Base-by-base conservation (phyloP, 352 stramenopile genomes). In the Phytophthora pisi region DNA sequence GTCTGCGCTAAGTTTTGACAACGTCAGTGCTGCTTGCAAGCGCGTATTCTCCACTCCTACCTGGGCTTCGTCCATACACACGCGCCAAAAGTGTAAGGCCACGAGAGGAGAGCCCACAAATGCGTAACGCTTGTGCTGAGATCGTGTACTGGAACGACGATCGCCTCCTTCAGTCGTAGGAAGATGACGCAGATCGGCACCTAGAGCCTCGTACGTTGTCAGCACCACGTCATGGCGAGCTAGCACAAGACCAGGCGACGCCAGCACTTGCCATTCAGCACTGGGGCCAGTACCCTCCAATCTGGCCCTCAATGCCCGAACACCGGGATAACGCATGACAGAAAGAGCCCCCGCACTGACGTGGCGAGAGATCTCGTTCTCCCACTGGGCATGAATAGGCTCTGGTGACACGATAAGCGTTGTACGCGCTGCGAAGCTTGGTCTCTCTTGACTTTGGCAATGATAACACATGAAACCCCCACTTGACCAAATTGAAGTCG, bases 31-130 rank as follows among this genome's bases (percentile, higher is more conserved):
- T 7, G 90, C 86, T 54, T 88, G 68, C 5, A 90, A 66, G n/a
- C 79, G 75, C 1, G 75, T 78, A 51, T 88, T 90, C 68, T 98
- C 90, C 1, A 98, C 88, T 10, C 83, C 81, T 11, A 96, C 75
- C 72, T 98, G 95, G 2, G 94, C 94, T 84, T 98, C 95, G 60
- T 98, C 94, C 64, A 98, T 92, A 52, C 82, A 97, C 11, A 98
- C 77, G 13, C 95, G 82, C 89, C 92, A 97, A 61, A 92, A 98
- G 10, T 78, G 69, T 42, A 98, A 86, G 38, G 82, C 81, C 5
- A 88, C 79, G 3, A 98, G 74, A 16, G 95, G 95, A n/a, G 92
- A 98, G 0, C 86, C 81, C 23, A 98, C 70, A 40, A 97, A 87
- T 3, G 79, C 70, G 58, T 98, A 98, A 28, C 75, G 74, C 49